Base-by-base conservation (phyloP, 2,329 filamentous ascomycete species). In the Orbilia ellipsospora region DNA sequence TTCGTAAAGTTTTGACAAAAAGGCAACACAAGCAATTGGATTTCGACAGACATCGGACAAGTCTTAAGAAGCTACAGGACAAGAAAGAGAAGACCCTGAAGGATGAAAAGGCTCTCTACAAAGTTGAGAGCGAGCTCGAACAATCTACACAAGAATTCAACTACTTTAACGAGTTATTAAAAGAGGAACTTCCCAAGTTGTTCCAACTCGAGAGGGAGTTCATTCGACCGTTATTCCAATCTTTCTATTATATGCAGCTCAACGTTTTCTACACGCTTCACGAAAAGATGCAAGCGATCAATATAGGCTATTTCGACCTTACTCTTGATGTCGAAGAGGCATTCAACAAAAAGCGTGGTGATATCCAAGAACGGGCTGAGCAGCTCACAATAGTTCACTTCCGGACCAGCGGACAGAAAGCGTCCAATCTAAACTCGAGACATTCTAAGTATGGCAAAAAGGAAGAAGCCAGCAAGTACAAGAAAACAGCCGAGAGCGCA, bases 211-310 rank as follows among this genome's bases (percentile, higher is more conserved):
- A 99, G 83, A 88, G 90, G 78, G 91, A 98, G 82, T 98, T 99
- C 82, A 99, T 99, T 82, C 90, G 92, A 79, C 95, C 95, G 1
- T 88, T 99, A 6, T 99, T 99, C 86, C 95, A 98, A 82, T 96
- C 92, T 8, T 99, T 99, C 85, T 99, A 99, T 84, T 99, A 98
- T 86, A 99, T 99, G 95, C 95, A 99, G 83, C 88, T 99, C 78
- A 99, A 99, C 83, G 92, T 99, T 78, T 99, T 98, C 83, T 99
- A 99, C 84, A 99, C 95, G 0, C 86, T 99, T 64, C 95, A 99
- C 82, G 94, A 98, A 83, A 93, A 90, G 84, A 99, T 99, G 95
- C 95, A 99, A 84, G 89, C 88, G 78, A 93, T 96, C 82, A 94
- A 98, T 81, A 99, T 99, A 81, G 93, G 93, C 77, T 99, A 99